Base-by-base conservation (phyloP, 2,329 filamentous ascomycete genomes). In the Colletotrichum gloeosporioides region DNA sequence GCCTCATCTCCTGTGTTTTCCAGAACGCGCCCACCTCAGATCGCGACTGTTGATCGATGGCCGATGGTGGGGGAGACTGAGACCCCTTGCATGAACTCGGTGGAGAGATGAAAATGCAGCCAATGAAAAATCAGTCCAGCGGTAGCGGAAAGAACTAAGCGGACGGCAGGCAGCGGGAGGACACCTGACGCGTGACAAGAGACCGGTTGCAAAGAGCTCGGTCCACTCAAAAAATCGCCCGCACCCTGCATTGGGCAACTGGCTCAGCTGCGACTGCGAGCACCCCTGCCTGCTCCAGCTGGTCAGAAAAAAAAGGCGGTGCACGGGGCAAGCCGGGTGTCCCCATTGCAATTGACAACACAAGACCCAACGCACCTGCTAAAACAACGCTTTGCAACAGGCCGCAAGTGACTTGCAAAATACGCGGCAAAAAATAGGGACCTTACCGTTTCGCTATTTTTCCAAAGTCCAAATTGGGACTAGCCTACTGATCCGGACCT, bases 401-500 rank as follows among this genome's bases (percentile, higher is more conserved):
- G 25, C 69, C 22, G 27, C 29, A 71, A 57, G 71, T 65, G 71
- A 75, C 75, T 73, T 66, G 32, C n/a, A 65, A 75, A 77, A 69
- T 73, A 57, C 71, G 66, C 69, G 32, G 31, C 76, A 59, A 67
- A 78, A 78, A 79, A 73, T 71, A 73, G 69, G 73, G 69, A 71
- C 75, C 65, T 73, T 71, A 25, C 77, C 71, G 73, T 75, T 77
- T 78, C 72, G 69, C 64, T 66, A 64, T 70, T 73, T 78, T 79
- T 75, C 34, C 49, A 69, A 39, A 69, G 73, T 22, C 79, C 79
- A 31, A 67, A 80, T 77, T 53, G 68, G 76, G 79, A 73, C 72
- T 80, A 80, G 79, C 63, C 39, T 76, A 71, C 72, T 77, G 76
- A 79, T 80, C 73, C 55, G 59, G 65, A 57, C 65, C 55, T 59